Conservation (phyloP, 73 alveolate genomes). For the Tetrahymena thermophila region DNA sequence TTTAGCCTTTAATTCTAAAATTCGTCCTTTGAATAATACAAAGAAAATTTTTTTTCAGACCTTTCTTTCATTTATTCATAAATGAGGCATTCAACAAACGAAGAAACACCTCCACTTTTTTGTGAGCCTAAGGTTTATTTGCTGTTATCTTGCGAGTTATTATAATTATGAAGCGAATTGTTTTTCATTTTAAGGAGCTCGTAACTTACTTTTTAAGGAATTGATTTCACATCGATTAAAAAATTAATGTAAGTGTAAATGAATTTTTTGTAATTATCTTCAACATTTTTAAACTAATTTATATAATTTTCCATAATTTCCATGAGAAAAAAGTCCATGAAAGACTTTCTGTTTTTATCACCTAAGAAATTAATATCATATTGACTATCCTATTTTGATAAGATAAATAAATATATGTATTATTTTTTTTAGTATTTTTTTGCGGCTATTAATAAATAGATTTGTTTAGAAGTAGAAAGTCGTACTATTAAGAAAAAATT, state of each 20-base stretch:
- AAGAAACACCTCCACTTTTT: background rate
- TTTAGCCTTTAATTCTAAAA: background rate
- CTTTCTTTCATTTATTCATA: background rate
- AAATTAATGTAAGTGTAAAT: background rate
- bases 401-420: background rate
- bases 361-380: background rate
- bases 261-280: background rate
- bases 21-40: background rate
- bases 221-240: background rate
- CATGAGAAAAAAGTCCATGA: background rate
- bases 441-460: background rate
- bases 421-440: background rate
- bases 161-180: background rate
- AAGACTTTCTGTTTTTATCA: background rate
- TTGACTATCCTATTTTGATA: background rate
- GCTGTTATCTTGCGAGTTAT: background rate
- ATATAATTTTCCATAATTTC: background rate
- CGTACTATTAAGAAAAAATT: background rate
- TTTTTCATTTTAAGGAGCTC: background rate
- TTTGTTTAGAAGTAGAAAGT: background rate
- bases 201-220: background rate
- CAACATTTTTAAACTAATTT: background rate
- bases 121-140: background rate
- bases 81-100: background rate
- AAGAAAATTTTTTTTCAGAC: background rate